Base-by-base conservation (phyloP, 1,139 yeast species). In the Nakaseomyces glabratus region DNA sequence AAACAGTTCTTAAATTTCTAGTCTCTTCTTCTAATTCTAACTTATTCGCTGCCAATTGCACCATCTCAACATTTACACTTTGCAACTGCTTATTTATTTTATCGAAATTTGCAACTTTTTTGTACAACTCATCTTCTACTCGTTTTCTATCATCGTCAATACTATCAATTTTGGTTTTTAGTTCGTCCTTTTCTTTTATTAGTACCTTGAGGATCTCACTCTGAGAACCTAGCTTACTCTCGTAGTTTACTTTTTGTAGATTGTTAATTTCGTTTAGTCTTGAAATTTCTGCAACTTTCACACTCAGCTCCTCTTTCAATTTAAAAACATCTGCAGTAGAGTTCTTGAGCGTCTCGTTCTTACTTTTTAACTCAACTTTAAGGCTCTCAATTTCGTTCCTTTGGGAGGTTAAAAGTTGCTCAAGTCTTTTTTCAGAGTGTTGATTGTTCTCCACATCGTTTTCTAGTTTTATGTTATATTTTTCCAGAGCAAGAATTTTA, bases 21-120 rank as follows among this genome's bases (percentile, higher is more conserved):
- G 51, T 53, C 9, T 52, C 54, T 28, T 55, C 58, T 30, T 46
- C 58, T 12, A 54, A 35, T 33, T 54, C 60, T 23, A 55, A 35
- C 33, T 51, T 57, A 28, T 41, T 49, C 2, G 60, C 60, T 26
- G 54, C 54, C 16, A 52, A 12, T 31, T 55, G 58, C 20, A 55
- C 52, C 20, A 51, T 33, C 24, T 55, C 59, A 4, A 55, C 52
- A 38, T 53, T 55, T 14, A 51, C 19, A 28, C 41, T 51, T 32
- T 53, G 58, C 9, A 55, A 28, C 36, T 53, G 55, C 29, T 51
- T 57, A 28, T 48, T 49, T 3, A 45, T 34, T 17, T 38, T 40
- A 24, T 51, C 52, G 17, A 47, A 33, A 23, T 42, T 46, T 10
- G 42, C 49, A 11, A 40, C 8, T 23, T 42, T 42, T n/a, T 35